Evolutionary conservation across 1,284 basidiomycete genomes (phyloP), one percentile per base, ranked within the genome.

Genomic region (Moesziomyces sp.): DNA sequence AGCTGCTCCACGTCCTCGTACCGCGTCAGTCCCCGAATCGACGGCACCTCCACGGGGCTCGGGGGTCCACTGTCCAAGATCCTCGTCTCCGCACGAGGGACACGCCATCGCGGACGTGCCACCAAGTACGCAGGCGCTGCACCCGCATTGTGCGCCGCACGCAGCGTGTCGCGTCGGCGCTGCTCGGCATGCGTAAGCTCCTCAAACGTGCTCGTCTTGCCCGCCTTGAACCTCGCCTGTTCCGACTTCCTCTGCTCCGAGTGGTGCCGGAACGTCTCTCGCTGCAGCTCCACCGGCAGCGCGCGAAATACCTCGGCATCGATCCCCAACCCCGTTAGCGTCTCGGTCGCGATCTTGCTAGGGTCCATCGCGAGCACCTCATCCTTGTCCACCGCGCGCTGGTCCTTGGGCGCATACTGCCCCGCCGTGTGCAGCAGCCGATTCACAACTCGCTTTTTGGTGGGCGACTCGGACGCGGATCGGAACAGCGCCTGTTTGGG

Each of bases 301-400:
- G 70, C 72, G 4, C 44, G 57, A 35, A 79, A 83, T n/a, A 82
- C 73, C 23, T 76, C 79, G 8, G 66, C 42, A 46, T 82, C 80
- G 46, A 82, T 79, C 14, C 68, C 80, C 1, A 78, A 24, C 13
- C 46, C 65, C 30, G 38, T 28, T 18, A 78, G 59, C 11, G 57
- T 59, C 21, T 56, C 55, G 30, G 21, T 23, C 8, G 51, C 52
- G 43, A 76, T 67, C 49, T 49, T 54, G 48, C 42, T 54, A 19
- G 74, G 78, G 9, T 79, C 67, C 48, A 66, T 61, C 5, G 61
- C 61, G 3, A 63, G 62, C 4, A 67, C 28, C 9, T 67, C 57
- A 23, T 70, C 69, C 10, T 54, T 40, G 24, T 69, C 62, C 3
- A 60, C 60, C 3, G 61, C 21, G 6, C 56, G 62, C 46, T 71